These are phyloP conservation scores for Podospora didyma DNA, from an alignment of 495 filamentous ascomycete species.

Conservation along the genomic window DNA sequence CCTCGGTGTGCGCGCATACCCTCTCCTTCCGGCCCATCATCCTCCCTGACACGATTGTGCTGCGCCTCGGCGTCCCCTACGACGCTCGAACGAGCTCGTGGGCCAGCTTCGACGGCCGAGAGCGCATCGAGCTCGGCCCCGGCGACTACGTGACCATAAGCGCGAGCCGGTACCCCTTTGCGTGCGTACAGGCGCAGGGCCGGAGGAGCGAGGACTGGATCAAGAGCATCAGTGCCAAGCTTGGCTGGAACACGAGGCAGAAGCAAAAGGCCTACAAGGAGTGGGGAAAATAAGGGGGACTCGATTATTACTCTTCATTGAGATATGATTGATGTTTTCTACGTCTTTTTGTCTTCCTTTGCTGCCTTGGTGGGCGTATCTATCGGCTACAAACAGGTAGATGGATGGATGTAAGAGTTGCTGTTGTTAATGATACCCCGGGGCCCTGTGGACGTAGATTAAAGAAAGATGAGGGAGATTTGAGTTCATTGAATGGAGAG, in stretches of 20 bases:
- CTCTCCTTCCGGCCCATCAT: constrained; percentile 95
- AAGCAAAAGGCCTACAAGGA: constrained; percentile 60
- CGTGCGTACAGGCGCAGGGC: constrained; percentile 75
- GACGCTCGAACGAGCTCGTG: constrained; percentile 84
- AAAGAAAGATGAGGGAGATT: no score
- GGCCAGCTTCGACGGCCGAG: constrained; percentile 95
- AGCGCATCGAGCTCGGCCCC: constrained; percentile 78
- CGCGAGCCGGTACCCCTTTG: constrained; percentile 89
- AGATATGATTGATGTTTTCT: no score
- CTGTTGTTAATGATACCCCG: no score
- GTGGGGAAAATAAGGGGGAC: constrained; percentile 29
- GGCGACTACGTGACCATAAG: constrained; percentile 97
- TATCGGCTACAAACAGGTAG: no score
- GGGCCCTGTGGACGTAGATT: no score
- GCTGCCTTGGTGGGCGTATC: no score
- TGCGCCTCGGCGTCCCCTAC: constrained; percentile 89
- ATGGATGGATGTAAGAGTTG: no score
- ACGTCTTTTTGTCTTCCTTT: no score
- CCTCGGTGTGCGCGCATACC: constrained; percentile 93
- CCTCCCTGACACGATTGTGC: constrained; percentile 87
- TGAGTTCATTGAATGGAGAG: no score
- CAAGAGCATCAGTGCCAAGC: constrained; percentile 79
- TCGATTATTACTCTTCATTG: no score
- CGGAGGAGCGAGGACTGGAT: constrained; percentile 86
- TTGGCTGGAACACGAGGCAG: constrained; percentile 92